Conservation (phyloP, 345 rosid genomes). For the Salix caprea region DNA sequence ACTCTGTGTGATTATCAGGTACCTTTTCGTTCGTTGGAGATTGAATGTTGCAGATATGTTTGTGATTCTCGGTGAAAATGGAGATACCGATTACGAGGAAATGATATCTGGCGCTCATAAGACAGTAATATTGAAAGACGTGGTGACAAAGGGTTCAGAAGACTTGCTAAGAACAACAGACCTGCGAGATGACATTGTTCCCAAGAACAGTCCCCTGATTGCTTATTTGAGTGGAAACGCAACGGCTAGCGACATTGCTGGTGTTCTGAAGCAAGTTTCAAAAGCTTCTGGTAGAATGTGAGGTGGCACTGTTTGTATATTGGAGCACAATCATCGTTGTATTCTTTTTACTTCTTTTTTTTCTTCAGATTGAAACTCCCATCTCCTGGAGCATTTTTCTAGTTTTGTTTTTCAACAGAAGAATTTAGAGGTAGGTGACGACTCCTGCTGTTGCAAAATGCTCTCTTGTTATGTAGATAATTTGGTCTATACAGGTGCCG, state of each 20-base stretch:
- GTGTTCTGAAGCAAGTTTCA: conserved; percentile 43
- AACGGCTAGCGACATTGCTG: conserved; percentile 48
- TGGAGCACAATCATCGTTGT: background rate
- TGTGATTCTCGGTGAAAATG: conserved; percentile 74
- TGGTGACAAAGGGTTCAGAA: conserved; percentile 55
- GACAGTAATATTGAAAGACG: conserved; percentile 61
- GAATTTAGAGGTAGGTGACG: background rate
- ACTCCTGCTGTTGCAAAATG: background rate
- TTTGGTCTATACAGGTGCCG: background rate
- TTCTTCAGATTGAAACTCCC: background rate
- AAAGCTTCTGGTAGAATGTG: conserved; percentile 32
- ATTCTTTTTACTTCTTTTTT: background rate
- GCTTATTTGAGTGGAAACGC: conserved; percentile 41
- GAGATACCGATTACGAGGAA: conserved; percentile 87
- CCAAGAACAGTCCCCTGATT: conserved; percentile 57
- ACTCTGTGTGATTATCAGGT: conserved; percentile 32
- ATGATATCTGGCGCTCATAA: conserved; percentile 79
- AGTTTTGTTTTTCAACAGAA: background rate
- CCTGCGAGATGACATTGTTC: conserved; percentile 65
- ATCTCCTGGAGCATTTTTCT: background rate
- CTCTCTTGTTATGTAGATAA: background rate
- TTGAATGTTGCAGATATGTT: conserved; percentile 78
- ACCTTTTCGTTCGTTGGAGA: conserved; percentile 93
- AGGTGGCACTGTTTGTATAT: background rate
- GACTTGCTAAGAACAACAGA: conserved; percentile 58